Base-by-base conservation (phyloP, 2,329 filamentous ascomycete species). In the Rhinocladiella similis region DNA sequence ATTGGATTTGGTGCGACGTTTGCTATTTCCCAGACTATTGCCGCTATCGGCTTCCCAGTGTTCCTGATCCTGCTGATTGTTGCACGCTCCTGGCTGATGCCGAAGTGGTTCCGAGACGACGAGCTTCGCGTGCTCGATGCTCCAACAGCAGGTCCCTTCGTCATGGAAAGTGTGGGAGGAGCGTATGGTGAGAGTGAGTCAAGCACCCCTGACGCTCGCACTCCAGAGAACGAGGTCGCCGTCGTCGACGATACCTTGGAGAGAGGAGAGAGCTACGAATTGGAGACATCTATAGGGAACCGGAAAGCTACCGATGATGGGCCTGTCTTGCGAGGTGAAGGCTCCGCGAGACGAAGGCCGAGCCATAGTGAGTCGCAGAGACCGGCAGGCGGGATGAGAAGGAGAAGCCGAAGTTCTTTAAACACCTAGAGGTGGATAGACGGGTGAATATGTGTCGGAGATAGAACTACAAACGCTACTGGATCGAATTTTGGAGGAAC, bases 1-100 rank as follows among this genome's bases (percentile, higher is more conserved):
- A 20, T 86, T 42, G 88, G 84, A 0, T 91, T 92, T 65, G 89
- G 80, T 2, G 88, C 86, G 19, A 93, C 89, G 0, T 91, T 93
- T 69, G 89, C 89, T 57, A 89, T 92, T 66, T 91, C 89, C 0
- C 86, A 93, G 73, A 92, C 89, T 0, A 87, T 92, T 48, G 89
- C 89, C 2, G 89, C 89, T 2, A 89, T 93, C 10, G 89, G 89
- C 0, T 93, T 92, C 63, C 89, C 89, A 7, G 80, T 91, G 35
- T 82, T 90, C 61, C 90, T 91, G 66, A 73, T 91, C 47, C 71
- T 83, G 14, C 76, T 91, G 4, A 85, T 91, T 20, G 88, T 88
- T 0, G 72, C 86, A 1, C 80, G 88, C 7, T 82, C 85, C 1
- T 75, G 83, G 57, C 59, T 90, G 5, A 75, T 91, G 63, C 88